These are phyloP conservation scores for Botrytis paeoniae DNA, from an alignment of 2,329 filamentous ascomycete genomes.

Conservation along the genomic window DNA sequence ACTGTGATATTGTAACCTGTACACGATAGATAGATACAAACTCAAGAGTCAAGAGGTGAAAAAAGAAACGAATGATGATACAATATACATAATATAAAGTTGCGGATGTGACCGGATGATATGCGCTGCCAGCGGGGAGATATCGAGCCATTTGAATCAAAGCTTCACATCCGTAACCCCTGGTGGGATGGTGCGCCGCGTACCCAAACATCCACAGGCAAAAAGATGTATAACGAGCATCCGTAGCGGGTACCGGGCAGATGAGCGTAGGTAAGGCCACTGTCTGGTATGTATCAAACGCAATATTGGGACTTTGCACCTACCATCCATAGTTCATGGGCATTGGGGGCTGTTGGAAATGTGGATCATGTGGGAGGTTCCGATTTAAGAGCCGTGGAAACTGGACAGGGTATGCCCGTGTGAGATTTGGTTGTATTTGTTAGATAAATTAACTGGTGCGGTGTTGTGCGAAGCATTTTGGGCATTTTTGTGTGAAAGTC, in stretches of 20 bases:
- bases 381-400: conserved; percentile 19
- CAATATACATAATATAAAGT: background rate
- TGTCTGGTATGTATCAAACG: background rate
- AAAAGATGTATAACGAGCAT: background rate
- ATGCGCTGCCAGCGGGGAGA: conserved; percentile 1
- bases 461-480: conserved; percentile 12
- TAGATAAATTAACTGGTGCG: background rate
- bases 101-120: background rate
- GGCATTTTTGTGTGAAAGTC: background rate
- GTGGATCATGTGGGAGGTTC: conserved; percentile 4
- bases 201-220: conserved; percentile 11
- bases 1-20: background rate
- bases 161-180: conserved; percentile 12
- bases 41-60: background rate
- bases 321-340: background rate
- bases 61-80: conserved; percentile 6
- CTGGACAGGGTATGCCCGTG: conserved; percentile 3
- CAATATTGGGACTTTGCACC: background rate
- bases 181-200: conserved; percentile 4
- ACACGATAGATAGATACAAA: background rate
- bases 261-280: background rate
- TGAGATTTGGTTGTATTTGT: conserved; percentile 4
- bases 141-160: conserved; percentile 8
- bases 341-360: background rate
- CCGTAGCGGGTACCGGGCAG: background rate